phyloP scores from a whole-genome alignment of 164 flowering plant species.

The Piper betle region DNA sequence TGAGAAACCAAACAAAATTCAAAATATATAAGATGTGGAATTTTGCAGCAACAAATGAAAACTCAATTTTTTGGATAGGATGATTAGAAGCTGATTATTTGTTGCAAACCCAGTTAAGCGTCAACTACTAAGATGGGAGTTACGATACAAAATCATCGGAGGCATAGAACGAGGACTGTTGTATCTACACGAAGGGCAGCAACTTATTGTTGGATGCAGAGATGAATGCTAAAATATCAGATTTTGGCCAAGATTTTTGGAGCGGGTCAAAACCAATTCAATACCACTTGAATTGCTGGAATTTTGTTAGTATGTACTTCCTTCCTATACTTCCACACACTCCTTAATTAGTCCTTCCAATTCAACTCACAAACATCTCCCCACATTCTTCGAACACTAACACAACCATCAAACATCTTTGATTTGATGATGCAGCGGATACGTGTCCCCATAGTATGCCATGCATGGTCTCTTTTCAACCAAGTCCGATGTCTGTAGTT shows the following conservation, averaged over 20 bases:
- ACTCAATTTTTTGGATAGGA: too few species aligned
- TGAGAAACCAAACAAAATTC: too few species aligned
- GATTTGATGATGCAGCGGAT: constrained; percentile 1
- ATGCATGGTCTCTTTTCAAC: neutral
- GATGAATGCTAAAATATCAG: constrained; percentile 35
- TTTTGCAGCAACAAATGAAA: too few species aligned
- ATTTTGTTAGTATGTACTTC: constrained; percentile 16
- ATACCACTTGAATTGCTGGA: constrained; percentile 15
- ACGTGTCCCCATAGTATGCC: neutral
- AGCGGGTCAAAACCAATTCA: constrained; percentile 13
- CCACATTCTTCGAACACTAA: too few species aligned
- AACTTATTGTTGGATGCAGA: constrained; percentile 35
- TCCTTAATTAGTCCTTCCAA: neutral
- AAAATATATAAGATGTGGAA: too few species aligned
- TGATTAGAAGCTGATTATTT: too few species aligned
- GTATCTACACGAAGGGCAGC: constrained; percentile 51
- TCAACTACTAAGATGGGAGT: constrained; percentile 11
- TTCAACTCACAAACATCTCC: too few species aligned
- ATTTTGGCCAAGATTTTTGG: constrained; percentile 19
- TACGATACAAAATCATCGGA: constrained; percentile 14
- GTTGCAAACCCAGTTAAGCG: neutral
- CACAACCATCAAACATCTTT: too few species aligned
- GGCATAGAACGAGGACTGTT: constrained; percentile 45
- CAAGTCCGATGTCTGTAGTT: constrained; percentile 4
- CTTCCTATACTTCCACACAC: too few species aligned